Evolutionary conservation across 2,329 filamentous ascomycete genomes (phyloP), one percentile per base, ranked within the genome.

Genomic region (Aspergillus aculeatus): DNA sequence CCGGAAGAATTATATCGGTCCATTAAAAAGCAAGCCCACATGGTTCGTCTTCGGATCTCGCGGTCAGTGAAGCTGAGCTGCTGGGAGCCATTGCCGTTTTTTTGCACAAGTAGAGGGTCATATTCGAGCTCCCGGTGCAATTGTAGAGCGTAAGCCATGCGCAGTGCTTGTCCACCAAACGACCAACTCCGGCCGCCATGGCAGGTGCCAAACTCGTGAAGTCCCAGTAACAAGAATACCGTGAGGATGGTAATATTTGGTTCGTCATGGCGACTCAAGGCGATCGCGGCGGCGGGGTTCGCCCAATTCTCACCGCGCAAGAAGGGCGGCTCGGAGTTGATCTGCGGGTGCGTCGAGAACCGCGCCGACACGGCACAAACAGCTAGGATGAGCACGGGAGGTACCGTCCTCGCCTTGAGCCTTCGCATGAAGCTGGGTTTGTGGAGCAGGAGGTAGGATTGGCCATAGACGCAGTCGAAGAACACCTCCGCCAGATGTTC

Each of bases 21-120:
- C 93, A 98, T 97, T 58, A 97, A 77, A 70, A 96, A 96, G 72
- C 94, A 98, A 12, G 93, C 91, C 95, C 95, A 99, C 94, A 99
- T 98, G 2, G 92, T 95, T 58, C 95, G 86, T 66, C 95, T 83
- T 61, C 95, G 85, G 56, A 98, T 97, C 74, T 99, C 95, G 29
- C 92, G 89, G 73, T 98, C 95, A 16, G 93, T 92, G 67, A 95
- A 95, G 71, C 92, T 96, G 55, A 95, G 83, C 63, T 89, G 83
- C 63, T 89, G 86, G 2, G 83, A 82, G 12, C 84, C 81, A 41
- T 80, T 79, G 19, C 69, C 73, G 21, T 83, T 82, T 47, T 84
- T 84, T n/a, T 83, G 80, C n/a, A 83, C 84, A n/a, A 73, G 51
- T 38, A 86, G 77, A 0, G 91, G 90, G 66, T 96, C 92, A 69